A percentile compares a stretch with the other conserved stretches of the same genome.
phyloP scores from a whole-genome alignment of 139 green algal genomes.

The Ettlia oleoabundans region DNA sequence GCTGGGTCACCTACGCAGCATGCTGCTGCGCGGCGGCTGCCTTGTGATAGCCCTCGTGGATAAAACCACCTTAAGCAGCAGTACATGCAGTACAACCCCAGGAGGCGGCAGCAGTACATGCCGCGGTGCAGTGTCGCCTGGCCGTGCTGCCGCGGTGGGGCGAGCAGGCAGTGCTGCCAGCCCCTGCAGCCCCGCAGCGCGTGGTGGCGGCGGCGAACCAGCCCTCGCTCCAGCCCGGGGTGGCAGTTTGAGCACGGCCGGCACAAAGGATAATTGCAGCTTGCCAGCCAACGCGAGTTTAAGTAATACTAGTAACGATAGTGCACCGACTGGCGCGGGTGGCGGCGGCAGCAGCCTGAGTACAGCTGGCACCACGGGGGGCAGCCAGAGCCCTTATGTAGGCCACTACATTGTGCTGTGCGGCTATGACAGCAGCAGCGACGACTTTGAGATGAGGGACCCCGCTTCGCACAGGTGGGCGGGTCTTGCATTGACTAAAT shows the following conservation, averaged over 20 bases:
- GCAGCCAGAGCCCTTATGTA: too few species aligned
- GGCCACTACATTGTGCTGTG: constrained; percentile 73
- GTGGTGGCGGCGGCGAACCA: too few species aligned
- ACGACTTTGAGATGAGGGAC: constrained; percentile 65
- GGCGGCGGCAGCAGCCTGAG: background rate
- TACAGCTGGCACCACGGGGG: too few species aligned
- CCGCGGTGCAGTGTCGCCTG: constrained; percentile 1
- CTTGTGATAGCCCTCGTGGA: constrained; percentile 86
- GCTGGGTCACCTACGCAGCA: constrained; percentile 43
- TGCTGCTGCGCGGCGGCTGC: constrained; percentile 54
- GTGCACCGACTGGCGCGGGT: background rate
- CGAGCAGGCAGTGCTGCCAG: background rate
- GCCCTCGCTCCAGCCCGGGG: too few species aligned
- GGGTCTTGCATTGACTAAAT: background rate
- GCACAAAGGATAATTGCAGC: too few species aligned
- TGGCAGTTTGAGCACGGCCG: too few species aligned
- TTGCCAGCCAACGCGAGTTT: too few species aligned
- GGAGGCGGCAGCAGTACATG: constrained; percentile 25
- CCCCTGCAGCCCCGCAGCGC: background rate
- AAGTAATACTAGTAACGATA: too few species aligned
- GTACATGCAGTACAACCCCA: background rate
- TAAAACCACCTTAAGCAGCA: constrained; percentile 68
- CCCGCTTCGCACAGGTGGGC: constrained; percentile 45
- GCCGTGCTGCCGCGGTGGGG: background rate
- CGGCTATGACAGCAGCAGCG: constrained; percentile 47